Evolutionary conservation across 2,329 filamentous ascomycete genomes (phyloP), one percentile per base, ranked within the genome.

Genomic region (Pyrenophora graminea): DNA sequence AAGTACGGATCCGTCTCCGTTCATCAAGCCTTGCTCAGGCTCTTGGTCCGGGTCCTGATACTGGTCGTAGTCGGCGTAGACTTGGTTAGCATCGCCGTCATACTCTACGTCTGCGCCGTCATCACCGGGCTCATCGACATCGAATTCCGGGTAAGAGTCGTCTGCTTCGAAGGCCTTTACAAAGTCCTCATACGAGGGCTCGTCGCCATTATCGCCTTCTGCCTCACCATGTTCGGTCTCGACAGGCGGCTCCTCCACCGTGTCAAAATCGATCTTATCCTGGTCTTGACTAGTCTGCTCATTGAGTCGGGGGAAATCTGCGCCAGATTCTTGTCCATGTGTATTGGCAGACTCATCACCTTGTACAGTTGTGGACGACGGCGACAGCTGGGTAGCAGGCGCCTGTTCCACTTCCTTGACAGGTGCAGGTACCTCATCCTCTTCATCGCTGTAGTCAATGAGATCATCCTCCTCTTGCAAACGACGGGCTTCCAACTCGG

Each of bases 381-480:
- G 63, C 1, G 69, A 70, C 1, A 48, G 44, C 15, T 58, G 58
- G 25, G 58, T 51, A 13, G 38, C 36, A 10, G 48, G 38, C 15
- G 50, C 51, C 34, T 48, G 46, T 17, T 57, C 52, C n/a, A 23
- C 36, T 18, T 48, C 51, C 15, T 53, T 46, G 21, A 33, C 50
- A 47, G 57, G 34, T 10, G 56, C 57, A 33, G 56, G 37, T 6
- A 61, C 55, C 17, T 61, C 47, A n/a, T 67, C 63, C 33, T 78
- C 75, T n/a, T 72, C 76, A 49, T 82, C 79, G 19, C 79, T 78
- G 60, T 81, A 82, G 52, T 79, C 78, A 59, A 79, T 73, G n/a
- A 76, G 51, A 56, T 79, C 76, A 10, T 72, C 74, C n/a, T 74
- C 68, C 31, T 61, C 52, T 13, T 62, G 55, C 41, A 58, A 61